phyloP scores from a whole-genome alignment of 192 early-diverging fungal species.

The Podila horticola region DNA sequence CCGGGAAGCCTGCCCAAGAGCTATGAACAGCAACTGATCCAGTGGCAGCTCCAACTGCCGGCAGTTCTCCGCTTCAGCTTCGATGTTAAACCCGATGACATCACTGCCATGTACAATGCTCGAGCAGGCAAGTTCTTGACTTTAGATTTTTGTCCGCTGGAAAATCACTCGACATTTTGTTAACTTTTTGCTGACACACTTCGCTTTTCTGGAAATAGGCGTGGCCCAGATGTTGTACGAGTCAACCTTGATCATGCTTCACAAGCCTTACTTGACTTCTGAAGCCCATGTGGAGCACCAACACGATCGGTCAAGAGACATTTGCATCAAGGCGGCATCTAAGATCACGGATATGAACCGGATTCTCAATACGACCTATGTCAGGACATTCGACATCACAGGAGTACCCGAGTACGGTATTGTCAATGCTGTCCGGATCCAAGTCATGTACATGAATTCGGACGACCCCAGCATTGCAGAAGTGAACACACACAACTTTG shows the following conservation, averaged over 20 bases:
- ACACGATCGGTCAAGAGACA: constrained; percentile 29
- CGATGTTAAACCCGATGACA: constrained; percentile 22
- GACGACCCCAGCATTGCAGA: constrained; percentile 13
- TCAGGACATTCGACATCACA: constrained; percentile 18
- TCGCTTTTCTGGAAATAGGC: constrained; percentile 5
- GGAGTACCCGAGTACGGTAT: constrained; percentile 23
- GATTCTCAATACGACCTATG: constrained; percentile 22
- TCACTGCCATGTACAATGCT: constrained; percentile 25
- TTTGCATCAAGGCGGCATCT: constrained; percentile 40
- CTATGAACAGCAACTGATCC: constrained; percentile 44
- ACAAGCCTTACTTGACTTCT: constrained; percentile 30
- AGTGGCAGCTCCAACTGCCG: constrained; percentile 45
- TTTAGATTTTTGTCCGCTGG: neutral
- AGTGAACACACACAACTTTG: constrained; percentile 17
- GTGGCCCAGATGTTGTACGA: constrained; percentile 43
- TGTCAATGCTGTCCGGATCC: constrained; percentile 31
- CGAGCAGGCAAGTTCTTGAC: constrained; percentile 18
- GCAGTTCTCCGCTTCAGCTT: constrained; percentile 35
- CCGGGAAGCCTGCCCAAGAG: constrained; percentile 43
- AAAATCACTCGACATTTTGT: no score
- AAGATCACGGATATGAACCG: constrained; percentile 34
- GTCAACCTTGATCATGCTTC: constrained; percentile 36
- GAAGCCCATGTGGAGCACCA: constrained; percentile 8
- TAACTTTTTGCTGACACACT: neutral
- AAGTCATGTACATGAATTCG: constrained; percentile 44